Conservation (phyloP, 192 early-diverging fungal species). For the Spizellomyces punctatus region DNA sequence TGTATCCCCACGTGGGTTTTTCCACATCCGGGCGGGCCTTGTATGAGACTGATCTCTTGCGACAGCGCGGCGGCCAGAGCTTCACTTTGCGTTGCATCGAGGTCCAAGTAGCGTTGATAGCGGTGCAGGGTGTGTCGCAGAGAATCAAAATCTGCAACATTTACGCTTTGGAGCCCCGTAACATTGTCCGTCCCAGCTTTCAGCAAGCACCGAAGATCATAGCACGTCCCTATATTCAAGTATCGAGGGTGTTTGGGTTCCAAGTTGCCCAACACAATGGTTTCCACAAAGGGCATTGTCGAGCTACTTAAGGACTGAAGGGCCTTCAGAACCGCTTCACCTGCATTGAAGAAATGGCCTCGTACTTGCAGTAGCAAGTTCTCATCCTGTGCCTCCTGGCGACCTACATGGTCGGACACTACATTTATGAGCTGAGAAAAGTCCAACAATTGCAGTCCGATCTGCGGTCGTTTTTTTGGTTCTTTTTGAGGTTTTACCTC, state of each 20-base stretch:
- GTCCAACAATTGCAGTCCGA: slow-evolving; percentile 10
- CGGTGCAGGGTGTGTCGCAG: background rate
- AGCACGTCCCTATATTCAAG: slow-evolving; percentile 16
- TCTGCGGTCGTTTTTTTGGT: background rate
- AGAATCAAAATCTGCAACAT: background rate
- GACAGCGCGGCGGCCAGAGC: slow-evolving; percentile 52
- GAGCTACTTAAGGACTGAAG: background rate
- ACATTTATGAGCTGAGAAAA: slow-evolving; percentile 6
- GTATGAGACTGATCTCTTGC: slow-evolving; percentile 56
- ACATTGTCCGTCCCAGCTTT: background rate
- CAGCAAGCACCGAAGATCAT: slow-evolving; percentile 4
- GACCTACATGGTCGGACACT: background rate
- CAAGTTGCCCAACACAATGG: slow-evolving; percentile 3
- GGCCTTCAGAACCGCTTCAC: slow-evolving; percentile 7
- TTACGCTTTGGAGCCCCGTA: background rate
- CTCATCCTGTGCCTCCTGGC: background rate
- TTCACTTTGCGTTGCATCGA: slow-evolving; percentile 55
- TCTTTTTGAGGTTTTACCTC: background rate
- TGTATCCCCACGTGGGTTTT: slow-evolving; percentile 16
- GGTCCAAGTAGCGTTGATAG: slow-evolving; percentile 21
- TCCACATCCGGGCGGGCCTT: slow-evolving; percentile 39
- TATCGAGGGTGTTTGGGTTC: background rate
- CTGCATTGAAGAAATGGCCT: slow-evolving; percentile 22
- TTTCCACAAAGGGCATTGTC: slow-evolving; percentile 2
- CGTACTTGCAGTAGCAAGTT: slow-evolving; percentile 7